Conservation (phyloP, 345 rosid species). For the Hypericum perforatum region DNA sequence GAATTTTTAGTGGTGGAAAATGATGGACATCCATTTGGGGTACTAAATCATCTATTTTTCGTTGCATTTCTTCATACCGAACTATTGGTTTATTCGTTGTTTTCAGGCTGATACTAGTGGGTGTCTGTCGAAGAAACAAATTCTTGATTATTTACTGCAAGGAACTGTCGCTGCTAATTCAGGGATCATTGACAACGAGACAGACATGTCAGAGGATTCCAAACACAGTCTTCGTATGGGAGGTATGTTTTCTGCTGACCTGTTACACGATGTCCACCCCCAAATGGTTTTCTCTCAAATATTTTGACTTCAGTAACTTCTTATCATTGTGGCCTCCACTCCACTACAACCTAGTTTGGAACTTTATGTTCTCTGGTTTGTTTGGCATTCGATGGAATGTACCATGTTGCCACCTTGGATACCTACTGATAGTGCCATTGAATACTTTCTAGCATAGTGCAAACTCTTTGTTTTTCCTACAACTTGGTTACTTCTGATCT, state of each 20-base stretch:
- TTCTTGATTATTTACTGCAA: slow-evolving; percentile 57
- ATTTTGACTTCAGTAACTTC: too few relatives aligned
- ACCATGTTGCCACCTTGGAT: too few relatives aligned
- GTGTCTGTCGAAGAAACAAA: slow-evolving; percentile 37
- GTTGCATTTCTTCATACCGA: neutral
- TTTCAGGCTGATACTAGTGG: slow-evolving; percentile 53
- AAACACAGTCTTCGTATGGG: slow-evolving; percentile 16
- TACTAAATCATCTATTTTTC: neutral
- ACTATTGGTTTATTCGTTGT: slow-evolving; percentile 4
- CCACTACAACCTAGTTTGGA: too few relatives aligned
- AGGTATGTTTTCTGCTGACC: slow-evolving; percentile 10
- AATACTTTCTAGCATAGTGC: too few relatives aligned
- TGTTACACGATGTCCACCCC: neutral
- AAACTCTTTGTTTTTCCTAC: neutral
- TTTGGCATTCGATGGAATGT: too few relatives aligned
- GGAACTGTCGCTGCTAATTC: slow-evolving; percentile 72
- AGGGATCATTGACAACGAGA: slow-evolving; percentile 39
- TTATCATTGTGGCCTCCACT: too few relatives aligned
- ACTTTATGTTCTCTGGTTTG: too few relatives aligned
- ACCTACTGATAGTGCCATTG: too few relatives aligned
- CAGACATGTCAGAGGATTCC: slow-evolving; percentile 19
- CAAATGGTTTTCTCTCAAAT: too few relatives aligned
- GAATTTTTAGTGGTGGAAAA: neutral
- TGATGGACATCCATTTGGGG: neutral
- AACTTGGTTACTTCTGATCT: neutral